Base-by-base conservation (phyloP, 2,329 filamentous ascomycete genomes). In the Fusarium illudens region DNA sequence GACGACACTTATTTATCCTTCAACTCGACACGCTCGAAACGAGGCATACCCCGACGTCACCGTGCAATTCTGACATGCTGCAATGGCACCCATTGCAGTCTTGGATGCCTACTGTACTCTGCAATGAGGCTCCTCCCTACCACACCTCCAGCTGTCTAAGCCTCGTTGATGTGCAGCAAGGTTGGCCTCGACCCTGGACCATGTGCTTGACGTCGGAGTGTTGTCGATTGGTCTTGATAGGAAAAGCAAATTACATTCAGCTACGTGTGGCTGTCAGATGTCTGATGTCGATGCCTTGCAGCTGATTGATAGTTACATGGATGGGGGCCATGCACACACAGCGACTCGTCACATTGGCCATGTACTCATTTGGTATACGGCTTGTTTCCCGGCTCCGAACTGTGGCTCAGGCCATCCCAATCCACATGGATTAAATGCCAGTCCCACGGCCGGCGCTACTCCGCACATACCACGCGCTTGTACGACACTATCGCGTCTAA, bases 1-100 rank as follows among this genome's bases (percentile, higher is more conserved):
- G 15, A 54, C 27, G 34, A 12, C 7, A 17, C 11, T 39, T 65
- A 64, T 68, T 67, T 67, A 68, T 67, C 13, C 34, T 60, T 13
- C 25, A 4, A 27, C n/a, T 5, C 25, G 5, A 10, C 13, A 34
- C 29, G 4, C 15, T 33, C 25, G 39, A 42, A 42, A 46, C 39
- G 11, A 46, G 39, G 39, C n/a, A 4, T 9, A 3, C n/a, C 27
- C 22, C 29, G 10, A 56, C 19, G 17, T 46, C 27, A 30, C 15
- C 22, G 32, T 29, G 15, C 27, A 11, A 27, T 36, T 30, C 20
- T 13, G 20, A 58, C 50, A 49, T 17, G 11, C 25, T 42, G 17
- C 36, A 62, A 15, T 11, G 30, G 32, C 52, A 46, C 29, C n/a
- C 30, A 20, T 13, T 19, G 10, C 33, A 22, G 29, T 6, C 6